Evolutionary conservation across 2,329 filamentous ascomycete species (phyloP).

Genomic region (Diaporthe australafricana): DNA sequence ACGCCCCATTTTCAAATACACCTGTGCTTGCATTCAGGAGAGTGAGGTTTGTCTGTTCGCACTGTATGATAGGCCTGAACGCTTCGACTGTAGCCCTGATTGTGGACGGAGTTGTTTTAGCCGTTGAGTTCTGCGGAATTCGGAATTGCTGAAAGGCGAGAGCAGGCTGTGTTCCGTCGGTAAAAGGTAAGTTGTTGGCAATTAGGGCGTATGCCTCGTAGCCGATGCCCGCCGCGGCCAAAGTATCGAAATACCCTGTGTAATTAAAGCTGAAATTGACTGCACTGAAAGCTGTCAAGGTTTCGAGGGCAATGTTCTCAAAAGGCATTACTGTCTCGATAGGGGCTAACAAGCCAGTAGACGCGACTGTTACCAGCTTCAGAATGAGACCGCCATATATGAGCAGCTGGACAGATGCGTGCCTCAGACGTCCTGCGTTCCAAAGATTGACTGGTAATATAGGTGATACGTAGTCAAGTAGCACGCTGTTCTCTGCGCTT

Average conservation of each 20-base stretch:
- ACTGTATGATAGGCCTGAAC: background rate
- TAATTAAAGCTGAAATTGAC: background rate
- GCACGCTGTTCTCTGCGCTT: background rate
- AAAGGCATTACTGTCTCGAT: background rate
- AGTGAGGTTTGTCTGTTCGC: background rate
- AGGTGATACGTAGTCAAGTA: background rate
- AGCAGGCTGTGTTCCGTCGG: background rate
- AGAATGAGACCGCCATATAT: background rate
- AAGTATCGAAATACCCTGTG: background rate
- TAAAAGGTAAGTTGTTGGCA: background rate
- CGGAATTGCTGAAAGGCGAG: background rate
- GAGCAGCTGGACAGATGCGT: background rate
- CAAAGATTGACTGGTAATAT: background rate
- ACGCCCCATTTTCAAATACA: background rate
- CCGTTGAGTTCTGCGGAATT: background rate
- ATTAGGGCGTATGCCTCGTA: slow-evolving; percentile 6
- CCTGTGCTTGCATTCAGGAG: background rate
- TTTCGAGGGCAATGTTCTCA: background rate
- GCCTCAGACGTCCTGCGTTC: background rate
- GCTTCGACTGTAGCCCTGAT: background rate
- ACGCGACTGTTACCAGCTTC: background rate
- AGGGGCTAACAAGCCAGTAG: background rate
- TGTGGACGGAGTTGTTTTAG: background rate
- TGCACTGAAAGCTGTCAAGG: background rate
- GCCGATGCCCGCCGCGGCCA: background rate